These are phyloP conservation scores for Globisporangium spiculum DNA, from an alignment of 352 stramenopile species.

Conservation along the genomic window DNA sequence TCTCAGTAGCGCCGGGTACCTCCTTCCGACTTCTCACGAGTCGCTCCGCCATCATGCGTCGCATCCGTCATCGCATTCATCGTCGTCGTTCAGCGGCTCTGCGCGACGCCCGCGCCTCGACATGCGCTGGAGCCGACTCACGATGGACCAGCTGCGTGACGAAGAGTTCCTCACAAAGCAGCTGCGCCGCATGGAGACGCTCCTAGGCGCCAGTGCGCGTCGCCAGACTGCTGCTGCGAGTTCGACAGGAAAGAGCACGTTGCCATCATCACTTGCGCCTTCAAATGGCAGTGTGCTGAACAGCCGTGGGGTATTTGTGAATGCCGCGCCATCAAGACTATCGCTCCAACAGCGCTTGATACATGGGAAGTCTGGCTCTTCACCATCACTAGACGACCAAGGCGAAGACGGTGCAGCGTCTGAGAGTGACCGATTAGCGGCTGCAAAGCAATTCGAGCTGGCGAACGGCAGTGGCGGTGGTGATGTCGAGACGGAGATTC, in stretches of 20 bases:
- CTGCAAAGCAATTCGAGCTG: not conserved
- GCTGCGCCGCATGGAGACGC: slow-evolving; percentile 51
- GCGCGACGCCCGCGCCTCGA: slow-evolving; percentile 32
- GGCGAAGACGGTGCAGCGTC: slow-evolving; percentile 20
- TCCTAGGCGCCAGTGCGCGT: slow-evolving; percentile 25
- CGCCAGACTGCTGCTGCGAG: slow-evolving; percentile 9
- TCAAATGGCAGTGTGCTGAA: not conserved
- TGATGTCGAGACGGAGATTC: slow-evolving; percentile 13
- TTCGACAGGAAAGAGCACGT: not conserved
- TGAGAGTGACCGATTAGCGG: slow-evolving; percentile 18
- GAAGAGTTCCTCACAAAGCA: slow-evolving; percentile 73
- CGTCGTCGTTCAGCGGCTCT: not conserved
- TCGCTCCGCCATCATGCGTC: not conserved
- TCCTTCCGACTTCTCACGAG: not conserved
- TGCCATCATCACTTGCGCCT: not conserved
- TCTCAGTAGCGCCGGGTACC: slow-evolving; percentile 11
- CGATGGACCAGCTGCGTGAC: slow-evolving; percentile 56
- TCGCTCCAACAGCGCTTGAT: slow-evolving; percentile 20
- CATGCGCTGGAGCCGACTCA: slow-evolving; percentile 63
- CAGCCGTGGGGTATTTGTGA: slow-evolving; percentile 16
- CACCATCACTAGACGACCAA: slow-evolving; percentile 15
- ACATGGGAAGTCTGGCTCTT: slow-evolving; percentile 14
- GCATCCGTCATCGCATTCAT: not conserved
- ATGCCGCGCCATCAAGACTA: not conserved
- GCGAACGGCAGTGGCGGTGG: not conserved